A percentile compares a stretch with the other conserved stretches of the same genome.
Conservation (phyloP, 148 eudicot genomes). For the Silene latifolia region DNA sequence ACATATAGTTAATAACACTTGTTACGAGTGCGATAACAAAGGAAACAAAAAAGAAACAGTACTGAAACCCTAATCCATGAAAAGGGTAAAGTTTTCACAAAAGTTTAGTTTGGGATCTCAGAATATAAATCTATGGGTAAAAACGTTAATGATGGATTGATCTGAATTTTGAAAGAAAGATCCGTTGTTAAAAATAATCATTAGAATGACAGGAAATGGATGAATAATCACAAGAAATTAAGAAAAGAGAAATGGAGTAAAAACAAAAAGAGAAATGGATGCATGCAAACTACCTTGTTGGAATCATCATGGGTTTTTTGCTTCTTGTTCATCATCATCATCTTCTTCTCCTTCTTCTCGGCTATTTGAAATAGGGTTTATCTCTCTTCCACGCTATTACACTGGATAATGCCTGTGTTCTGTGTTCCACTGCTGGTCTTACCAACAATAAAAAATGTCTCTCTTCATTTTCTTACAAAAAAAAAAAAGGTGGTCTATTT, state of each 20-base stretch:
- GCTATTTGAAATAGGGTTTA: neutral
- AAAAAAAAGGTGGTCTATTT: no score
- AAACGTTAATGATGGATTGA: neutral
- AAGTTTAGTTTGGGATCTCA: neutral
- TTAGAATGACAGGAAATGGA: neutral
- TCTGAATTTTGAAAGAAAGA: neutral
- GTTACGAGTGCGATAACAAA: neutral
- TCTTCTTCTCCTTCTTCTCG: neutral
- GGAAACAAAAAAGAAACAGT: neutral
- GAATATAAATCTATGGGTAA: no score
- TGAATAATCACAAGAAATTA: no score
- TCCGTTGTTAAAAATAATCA: no score
- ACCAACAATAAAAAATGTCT: no score
- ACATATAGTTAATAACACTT: no score
- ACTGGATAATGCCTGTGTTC: neutral
- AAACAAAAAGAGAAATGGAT: no score
- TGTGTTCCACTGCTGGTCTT: no score
- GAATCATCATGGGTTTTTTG: slow-evolving; percentile 10
- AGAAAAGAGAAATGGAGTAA: neutral
- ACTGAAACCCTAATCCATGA: neutral
- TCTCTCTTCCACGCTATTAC: neutral
- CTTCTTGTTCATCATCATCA: slow-evolving; percentile 21
- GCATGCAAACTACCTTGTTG: slow-evolving; percentile 2
- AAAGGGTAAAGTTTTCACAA: neutral
- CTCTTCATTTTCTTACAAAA: no score